Percentiles rank a stretch among this genome's conserved stretches.
These are phyloP conservation scores for Ophiocordyceps camponoti-saundersi DNA, from an alignment of 2,329 filamentous ascomycete genomes.

Conservation along the genomic window DNA sequence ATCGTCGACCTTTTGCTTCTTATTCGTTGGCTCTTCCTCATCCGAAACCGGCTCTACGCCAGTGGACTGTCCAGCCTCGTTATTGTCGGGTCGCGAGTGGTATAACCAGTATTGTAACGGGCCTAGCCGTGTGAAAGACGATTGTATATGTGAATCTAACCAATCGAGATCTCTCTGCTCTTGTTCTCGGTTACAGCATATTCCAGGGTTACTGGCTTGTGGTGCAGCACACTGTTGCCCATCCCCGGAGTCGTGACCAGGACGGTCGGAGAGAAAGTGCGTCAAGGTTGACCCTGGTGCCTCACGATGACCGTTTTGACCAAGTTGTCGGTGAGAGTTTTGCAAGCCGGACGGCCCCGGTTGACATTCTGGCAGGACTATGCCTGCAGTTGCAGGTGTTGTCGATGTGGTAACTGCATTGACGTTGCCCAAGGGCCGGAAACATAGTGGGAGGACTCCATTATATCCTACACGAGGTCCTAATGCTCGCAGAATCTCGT, in stretches of 20 bases:
- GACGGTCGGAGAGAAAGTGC: too few species aligned
- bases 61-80: background rate
- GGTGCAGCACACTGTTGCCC: background rate
- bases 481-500: too few species aligned
- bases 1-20: background rate
- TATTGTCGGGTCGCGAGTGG: too few species aligned
- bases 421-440: background rate
- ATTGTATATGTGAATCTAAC: background rate
- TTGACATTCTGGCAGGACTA: background rate
- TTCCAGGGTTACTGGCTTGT: background rate
- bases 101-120: background rate
- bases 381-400: background rate
- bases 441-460: too few species aligned
- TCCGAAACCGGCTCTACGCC: too few species aligned
- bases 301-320: background rate
- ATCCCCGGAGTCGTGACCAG: background rate
- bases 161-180: background rate
- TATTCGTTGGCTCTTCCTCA: background rate
- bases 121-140: background rate
- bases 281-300: too few species aligned
- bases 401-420: background rate
- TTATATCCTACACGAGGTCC: too few species aligned
- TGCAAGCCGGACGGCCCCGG: background rate
- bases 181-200: background rate
- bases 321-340: too few species aligned